Percentiles rank a stretch among this genome's conserved stretches.
phyloP scores from a whole-genome alignment of 306 rosid species.

The Quercus agrifolia region DNA sequence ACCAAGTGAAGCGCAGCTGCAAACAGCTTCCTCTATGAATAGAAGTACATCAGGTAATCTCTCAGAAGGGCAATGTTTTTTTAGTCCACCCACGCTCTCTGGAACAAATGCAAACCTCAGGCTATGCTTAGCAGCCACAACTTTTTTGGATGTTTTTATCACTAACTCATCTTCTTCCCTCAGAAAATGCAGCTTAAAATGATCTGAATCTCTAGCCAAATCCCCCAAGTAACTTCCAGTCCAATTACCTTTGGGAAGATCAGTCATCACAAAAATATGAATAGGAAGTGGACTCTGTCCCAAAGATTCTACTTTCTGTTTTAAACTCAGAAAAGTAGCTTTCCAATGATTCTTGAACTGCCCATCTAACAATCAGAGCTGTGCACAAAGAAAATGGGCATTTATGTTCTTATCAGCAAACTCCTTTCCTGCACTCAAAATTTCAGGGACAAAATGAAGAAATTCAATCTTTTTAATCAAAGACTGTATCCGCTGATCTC shows the following conservation, averaged over 20 bases:
- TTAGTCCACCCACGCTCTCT: conserved; percentile 26
- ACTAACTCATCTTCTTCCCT: conserved; percentile 50
- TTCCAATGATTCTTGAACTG: conserved; percentile 88
- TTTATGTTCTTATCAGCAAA: conserved; percentile 45
- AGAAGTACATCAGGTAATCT: conserved; percentile 61
- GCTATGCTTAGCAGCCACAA: conserved; percentile 47
- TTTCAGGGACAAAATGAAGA: conserved; percentile 73
- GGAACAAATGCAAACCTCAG: conserved; percentile 36
- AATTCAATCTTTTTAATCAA: conserved; percentile 49
- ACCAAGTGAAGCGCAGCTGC: conserved; percentile 86
- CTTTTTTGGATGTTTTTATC: conserved; percentile 44
- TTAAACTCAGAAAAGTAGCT: conserved; percentile 58
- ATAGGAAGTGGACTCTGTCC: conserved; percentile 40
- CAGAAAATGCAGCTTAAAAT: conserved; percentile 54
- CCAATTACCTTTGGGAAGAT: conserved; percentile 82
- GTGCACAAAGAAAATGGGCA: conserved; percentile 79
- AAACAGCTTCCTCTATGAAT: conserved; percentile 67
- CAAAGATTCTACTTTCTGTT: conserved; percentile 53
- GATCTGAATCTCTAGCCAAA: conserved; percentile 40
- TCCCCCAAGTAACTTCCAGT: conserved; percentile 65
- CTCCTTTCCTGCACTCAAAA: conserved; percentile 51
- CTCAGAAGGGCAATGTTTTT: conserved; percentile 45
- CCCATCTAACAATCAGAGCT: conserved; percentile 82
- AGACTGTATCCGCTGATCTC: conserved; percentile 47
- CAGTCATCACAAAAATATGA: conserved; percentile 77